Percentiles rank a stretch among this genome's conserved stretches.
Evolutionary conservation across 1,139 yeast species (phyloP).

Genomic region (Lodderomyces orthopsilosis): DNA sequence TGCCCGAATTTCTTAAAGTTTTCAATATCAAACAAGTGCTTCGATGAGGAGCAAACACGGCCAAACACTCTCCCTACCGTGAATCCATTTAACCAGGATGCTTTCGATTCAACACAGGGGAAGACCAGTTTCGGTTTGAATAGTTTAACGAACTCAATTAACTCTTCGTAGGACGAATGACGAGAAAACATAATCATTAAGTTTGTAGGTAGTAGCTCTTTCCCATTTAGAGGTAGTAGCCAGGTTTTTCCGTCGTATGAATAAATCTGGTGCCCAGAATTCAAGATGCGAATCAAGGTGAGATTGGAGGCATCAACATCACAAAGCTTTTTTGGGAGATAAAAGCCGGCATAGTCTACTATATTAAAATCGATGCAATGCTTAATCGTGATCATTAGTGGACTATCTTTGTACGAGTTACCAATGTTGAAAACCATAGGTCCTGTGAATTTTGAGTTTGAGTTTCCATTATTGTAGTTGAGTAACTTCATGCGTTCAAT

Average conservation of each 20-base stretch:
- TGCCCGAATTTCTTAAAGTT: conserved; percentile 22
- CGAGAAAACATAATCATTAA: conserved; percentile 47
- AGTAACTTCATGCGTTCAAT: conserved; percentile 17
- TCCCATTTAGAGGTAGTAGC: conserved; percentile 26
- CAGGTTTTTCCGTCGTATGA: conserved; percentile 24
- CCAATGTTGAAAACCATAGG: conserved; percentile 11
- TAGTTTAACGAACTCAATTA: conserved; percentile 31
- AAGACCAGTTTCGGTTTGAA: conserved; percentile 46
- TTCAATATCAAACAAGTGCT: conserved; percentile 31
- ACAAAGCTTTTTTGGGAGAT: conserved; percentile 24
- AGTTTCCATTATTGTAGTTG: background rate
- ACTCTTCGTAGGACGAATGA: conserved; percentile 54
- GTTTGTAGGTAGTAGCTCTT: conserved; percentile 38
- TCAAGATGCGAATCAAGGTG: conserved; percentile 18
- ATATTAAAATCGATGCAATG: conserved; percentile 44
- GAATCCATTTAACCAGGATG: conserved; percentile 42
- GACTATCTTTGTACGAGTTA: background rate
- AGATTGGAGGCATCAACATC: conserved; percentile 19
- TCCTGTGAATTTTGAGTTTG: conserved; percentile 1
- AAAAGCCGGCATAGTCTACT: conserved; percentile 29
- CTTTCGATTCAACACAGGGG: conserved; percentile 39
- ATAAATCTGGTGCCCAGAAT: conserved; percentile 24
- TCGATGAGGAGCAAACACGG: conserved; percentile 24
- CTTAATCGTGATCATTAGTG: conserved; percentile 19
- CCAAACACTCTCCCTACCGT: conserved; percentile 46